These are phyloP conservation scores for Exserohilum rostratum DNA, from an alignment of 2,329 filamentous ascomycete species.

Conservation along the genomic window DNA sequence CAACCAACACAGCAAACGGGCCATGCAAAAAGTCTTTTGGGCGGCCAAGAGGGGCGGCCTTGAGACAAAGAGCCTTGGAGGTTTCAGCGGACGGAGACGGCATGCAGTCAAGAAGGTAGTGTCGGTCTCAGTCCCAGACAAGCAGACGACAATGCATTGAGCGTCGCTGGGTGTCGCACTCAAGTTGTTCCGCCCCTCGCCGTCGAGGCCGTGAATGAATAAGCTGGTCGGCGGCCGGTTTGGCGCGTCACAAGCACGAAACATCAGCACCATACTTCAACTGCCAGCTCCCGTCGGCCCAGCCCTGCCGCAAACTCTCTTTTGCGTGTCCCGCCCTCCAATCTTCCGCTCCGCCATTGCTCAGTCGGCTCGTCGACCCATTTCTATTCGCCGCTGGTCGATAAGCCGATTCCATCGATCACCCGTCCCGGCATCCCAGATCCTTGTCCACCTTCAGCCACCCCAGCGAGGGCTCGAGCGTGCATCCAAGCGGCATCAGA, in stretches of 20 bases:
- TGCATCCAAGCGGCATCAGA: conserved; percentile 29
- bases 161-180: background rate
- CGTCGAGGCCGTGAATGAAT: conserved; percentile 18
- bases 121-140: conserved; percentile 4
- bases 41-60: conserved; percentile 2
- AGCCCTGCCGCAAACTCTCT: background rate
- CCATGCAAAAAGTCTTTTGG: conserved; percentile 10
- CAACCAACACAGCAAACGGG: conserved; percentile 7
- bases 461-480: conserved; percentile 26
- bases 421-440: conserved; percentile 24
- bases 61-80: conserved; percentile 12
- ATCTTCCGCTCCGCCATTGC: conserved; percentile 2
- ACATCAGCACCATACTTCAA: too few species aligned
- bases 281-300: conserved; percentile 17
- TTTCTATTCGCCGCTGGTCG: conserved; percentile 26
- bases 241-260: conserved; percentile 9
- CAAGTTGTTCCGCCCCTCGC: conserved; percentile 1
- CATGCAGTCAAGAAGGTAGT: background rate
- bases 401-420: conserved; percentile 25
- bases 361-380: conserved; percentile 3
- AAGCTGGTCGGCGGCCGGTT: conserved; percentile 13
- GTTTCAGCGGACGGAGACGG: conserved; percentile 14
- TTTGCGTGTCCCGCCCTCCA: background rate
- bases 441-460: conserved; percentile 16
- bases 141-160: conserved; percentile 1